Percentiles rank a stretch among this genome's conserved stretches.
Conservation (phyloP, 257 asterid genomes). For the Plantago ovata region DNA sequence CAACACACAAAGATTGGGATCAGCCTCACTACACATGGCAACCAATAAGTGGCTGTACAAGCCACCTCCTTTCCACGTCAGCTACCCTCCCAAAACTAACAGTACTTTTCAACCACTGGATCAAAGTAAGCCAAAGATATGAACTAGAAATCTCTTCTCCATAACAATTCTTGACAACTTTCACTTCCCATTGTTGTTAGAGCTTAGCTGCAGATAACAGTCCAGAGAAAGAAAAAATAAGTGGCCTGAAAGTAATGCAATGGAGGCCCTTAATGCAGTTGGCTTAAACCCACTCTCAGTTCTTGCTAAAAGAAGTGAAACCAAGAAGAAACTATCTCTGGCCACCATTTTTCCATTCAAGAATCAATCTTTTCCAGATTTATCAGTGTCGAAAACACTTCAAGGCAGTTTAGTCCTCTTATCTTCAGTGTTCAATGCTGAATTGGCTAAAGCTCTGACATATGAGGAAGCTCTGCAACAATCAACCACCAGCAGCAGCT, state of each 20-base stretch:
- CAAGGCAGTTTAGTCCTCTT: slow-evolving; percentile 50
- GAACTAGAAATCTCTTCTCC: slow-evolving; percentile 21
- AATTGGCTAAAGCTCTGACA: slow-evolving; percentile 62
- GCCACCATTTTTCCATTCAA: slow-evolving; percentile 34
- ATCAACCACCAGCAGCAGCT: slow-evolving; percentile 24
- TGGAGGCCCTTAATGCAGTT: slow-evolving; percentile 86
- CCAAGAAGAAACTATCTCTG: slow-evolving; percentile 35
- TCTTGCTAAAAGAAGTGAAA: slow-evolving; percentile 56
- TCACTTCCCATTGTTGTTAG: slow-evolving; percentile 15
- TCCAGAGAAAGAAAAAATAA: not conserved
- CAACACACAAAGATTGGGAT: slow-evolving; percentile 20
- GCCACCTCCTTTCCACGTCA: slow-evolving; percentile 30
- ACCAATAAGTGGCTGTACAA: slow-evolving; percentile 27
- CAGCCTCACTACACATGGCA: slow-evolving; percentile 45
- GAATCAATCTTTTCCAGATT: slow-evolving; percentile 30
- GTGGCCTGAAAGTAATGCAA: slow-evolving; percentile 23
- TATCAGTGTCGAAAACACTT: slow-evolving; percentile 35
- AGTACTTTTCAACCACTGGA: slow-evolving; percentile 8
- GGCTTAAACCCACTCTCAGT: slow-evolving; percentile 70
- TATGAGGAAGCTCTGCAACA: slow-evolving; percentile 79
- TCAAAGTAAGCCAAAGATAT: slow-evolving; percentile 5
- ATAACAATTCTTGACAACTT: slow-evolving; percentile 14
- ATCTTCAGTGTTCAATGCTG: slow-evolving; percentile 51
- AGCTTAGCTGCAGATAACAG: slow-evolving; percentile 5
- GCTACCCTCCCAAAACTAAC: slow-evolving; percentile 13